Base-by-base conservation (phyloP, 805 yeast genomes). In the Nakazawaea anatomiae region DNA sequence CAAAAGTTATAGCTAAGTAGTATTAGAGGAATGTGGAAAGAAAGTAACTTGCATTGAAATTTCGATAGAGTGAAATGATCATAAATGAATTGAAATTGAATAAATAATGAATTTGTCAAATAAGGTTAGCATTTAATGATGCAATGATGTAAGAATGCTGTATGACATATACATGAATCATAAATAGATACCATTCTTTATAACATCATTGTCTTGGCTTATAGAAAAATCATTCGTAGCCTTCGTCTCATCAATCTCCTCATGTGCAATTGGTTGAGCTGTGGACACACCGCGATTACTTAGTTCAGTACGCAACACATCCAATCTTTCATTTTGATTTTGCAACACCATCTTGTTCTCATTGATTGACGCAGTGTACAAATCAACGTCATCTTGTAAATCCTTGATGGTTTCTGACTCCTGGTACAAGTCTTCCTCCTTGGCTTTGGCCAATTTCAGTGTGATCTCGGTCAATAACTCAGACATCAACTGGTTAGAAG, bases 341-440 rank as follows among this genome's bases (percentile, higher is more conserved):
- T 62, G 57, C 27, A 83, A 66, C n/a, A 83, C 86, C 3, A 62
- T 60, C 10, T 69, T 64, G 61, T 85, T 85, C 55, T 85, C 91
- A 7, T 60, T 57, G 14, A 83, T 71, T 8, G 83, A 73, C n/a
- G 79, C 85, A 5, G 57, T 61, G 63, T 77, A 85, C 12, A 85
- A 59, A 12, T 66, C 62, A n/a, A 69, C 59, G 58, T 84, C 89
- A 10, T 70, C 70, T 4, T 66, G 68, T 14, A 68, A 67, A 9
- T 66, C 63, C 9, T 64, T 11, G 8, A 57, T 78, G 82, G 32
- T 70, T 71, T 32, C 14, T 32, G 39, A 43, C 9, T 65, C 67
- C 25, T 69, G 68, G 31, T 65, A 62, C 9, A 60, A 57, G 18
- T 65, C 71, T 27, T 61, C 62, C 4, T 52, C 53, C 7, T 44